phyloP scores from a whole-genome alignment of 768 basidiomycete species.

The Rhodotorula diobovata region DNA sequence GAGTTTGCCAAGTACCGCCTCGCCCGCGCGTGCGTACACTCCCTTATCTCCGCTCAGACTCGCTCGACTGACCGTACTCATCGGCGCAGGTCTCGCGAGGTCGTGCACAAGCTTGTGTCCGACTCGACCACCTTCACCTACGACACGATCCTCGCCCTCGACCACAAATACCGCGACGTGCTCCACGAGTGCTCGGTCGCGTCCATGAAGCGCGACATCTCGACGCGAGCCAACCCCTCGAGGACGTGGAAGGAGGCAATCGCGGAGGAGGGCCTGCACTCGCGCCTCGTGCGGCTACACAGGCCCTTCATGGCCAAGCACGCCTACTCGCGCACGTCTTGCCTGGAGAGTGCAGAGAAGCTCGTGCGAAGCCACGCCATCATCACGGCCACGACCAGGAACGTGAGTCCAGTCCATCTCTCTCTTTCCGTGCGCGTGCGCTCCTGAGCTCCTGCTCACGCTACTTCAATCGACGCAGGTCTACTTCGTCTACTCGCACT shows the following conservation, averaged over 20 bases:
- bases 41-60: too few relatives aligned
- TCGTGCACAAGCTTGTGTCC: conserved; percentile 9
- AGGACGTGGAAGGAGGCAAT: conserved; percentile 2
- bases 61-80: neutral
- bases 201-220: neutral
- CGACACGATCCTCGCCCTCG: conserved; percentile 24
- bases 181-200: neutral
- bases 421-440: too few relatives aligned
- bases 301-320: conserved; percentile 34
- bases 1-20: conserved; percentile 21
- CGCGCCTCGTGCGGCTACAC: conserved; percentile 19
- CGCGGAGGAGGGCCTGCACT: conserved; percentile 18
- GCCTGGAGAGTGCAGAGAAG: conserved; percentile 28
- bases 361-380: conserved; percentile 5
- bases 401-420: neutral
- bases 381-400: neutral
- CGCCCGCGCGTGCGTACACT: conserved; percentile 1
- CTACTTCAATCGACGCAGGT: neutral
- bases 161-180: conserved; percentile 19
- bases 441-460: too few relatives aligned
- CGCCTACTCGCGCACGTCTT: conserved; percentile 10
- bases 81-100: conserved; percentile 11
- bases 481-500: conserved; percentile 26
- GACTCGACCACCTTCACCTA: conserved; percentile 16
- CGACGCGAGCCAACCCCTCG: neutral